These are phyloP conservation scores for Lepiota subincarnata DNA, from an alignment of 768 basidiomycete genomes.

Conservation along the genomic window DNA sequence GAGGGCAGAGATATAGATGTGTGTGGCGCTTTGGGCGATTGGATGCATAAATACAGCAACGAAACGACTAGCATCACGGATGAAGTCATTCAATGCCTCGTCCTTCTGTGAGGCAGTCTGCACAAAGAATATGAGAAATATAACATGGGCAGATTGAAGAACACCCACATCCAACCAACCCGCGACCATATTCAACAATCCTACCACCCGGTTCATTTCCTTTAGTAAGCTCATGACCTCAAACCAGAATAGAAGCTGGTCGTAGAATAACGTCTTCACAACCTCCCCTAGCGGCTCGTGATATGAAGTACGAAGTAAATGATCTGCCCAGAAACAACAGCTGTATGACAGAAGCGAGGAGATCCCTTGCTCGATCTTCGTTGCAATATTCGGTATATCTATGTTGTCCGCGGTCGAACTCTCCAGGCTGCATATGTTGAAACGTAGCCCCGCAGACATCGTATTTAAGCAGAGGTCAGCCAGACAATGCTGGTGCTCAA, in stretches of 20 bases:
- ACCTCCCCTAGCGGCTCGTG: conserved; percentile 4
- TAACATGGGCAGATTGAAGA: background rate
- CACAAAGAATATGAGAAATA: background rate
- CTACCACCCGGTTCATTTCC: conserved; percentile 8
- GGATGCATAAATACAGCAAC: conserved; percentile 14
- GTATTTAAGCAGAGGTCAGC: conserved; percentile 19
- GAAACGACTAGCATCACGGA: conserved; percentile 19
- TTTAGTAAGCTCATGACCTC: conserved; percentile 27
- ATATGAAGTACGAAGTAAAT: conserved; percentile 15
- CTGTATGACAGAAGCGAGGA: conserved; percentile 24
- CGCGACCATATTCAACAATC: conserved; percentile 1
- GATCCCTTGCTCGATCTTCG: conserved; percentile 19
- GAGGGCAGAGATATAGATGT: conserved; percentile 26
- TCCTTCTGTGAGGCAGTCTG: conserved; percentile 6
- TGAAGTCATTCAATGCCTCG: conserved; percentile 13
- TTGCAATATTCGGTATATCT: conserved; percentile 21
- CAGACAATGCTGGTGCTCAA: conserved; percentile 17
- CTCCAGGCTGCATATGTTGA: conserved; percentile 31
- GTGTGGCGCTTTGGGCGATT: conserved; percentile 20
- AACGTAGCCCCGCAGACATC: conserved; percentile 26
- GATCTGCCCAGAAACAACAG: conserved; percentile 27
- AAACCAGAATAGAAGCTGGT: conserved; percentile 26
- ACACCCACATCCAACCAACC: conserved; percentile 15
- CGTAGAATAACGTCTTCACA: conserved; percentile 20
- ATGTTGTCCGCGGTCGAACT: conserved; percentile 25